Evolutionary conservation across 73 alveolate genomes (phyloP).

Genomic region (Paramecium tetraurelia): DNA sequence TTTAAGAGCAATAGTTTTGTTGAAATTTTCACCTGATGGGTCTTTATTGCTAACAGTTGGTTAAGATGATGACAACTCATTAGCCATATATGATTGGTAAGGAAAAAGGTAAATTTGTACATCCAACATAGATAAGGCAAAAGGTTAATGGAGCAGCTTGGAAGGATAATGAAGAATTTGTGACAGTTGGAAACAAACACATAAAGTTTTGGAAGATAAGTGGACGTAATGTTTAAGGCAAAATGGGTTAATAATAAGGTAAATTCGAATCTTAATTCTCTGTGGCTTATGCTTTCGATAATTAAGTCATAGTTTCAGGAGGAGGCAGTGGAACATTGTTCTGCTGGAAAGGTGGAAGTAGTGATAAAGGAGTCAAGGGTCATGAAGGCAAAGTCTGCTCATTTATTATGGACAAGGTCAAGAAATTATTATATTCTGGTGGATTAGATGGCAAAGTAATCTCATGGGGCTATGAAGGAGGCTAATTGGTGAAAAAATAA

Average conservation of each 20-base stretch:
- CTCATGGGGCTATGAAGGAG: constrained; percentile 70
- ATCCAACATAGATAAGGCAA: constrained; percentile 89
- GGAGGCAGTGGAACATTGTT: constrained; percentile 74
- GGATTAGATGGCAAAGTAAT: constrained; percentile 94
- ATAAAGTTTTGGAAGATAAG: constrained; percentile 90
- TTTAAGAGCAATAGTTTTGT: constrained; percentile 89
- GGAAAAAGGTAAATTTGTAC: constrained; percentile 80
- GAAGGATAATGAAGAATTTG: constrained; percentile 90
- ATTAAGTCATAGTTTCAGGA: constrained; percentile 71
- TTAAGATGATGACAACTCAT: constrained; percentile 96
- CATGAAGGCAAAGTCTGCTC: constrained; percentile 79
- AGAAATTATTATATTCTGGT: constrained; percentile 82
- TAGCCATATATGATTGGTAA: constrained; percentile 94
- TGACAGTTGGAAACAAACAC: constrained; percentile 90
- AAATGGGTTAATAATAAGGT: constrained; percentile 85
- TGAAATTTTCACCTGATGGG: constrained; percentile 95
- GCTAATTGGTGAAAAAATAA: not conserved
- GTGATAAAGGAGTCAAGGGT: constrained; percentile 69
- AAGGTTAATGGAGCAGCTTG: constrained; percentile 89
- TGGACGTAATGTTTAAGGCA: constrained; percentile 86
- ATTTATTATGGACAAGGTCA: constrained; percentile 56
- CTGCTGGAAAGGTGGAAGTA: constrained; percentile 75
- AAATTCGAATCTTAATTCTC: constrained; percentile 68
- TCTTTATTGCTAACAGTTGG: constrained; percentile 87
- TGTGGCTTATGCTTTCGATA: constrained; percentile 69